Evolutionary conservation across 1,139 yeast genomes (phyloP), one percentile per base, ranked within the genome.

Genomic region (Zygoascus hellenicus): DNA sequence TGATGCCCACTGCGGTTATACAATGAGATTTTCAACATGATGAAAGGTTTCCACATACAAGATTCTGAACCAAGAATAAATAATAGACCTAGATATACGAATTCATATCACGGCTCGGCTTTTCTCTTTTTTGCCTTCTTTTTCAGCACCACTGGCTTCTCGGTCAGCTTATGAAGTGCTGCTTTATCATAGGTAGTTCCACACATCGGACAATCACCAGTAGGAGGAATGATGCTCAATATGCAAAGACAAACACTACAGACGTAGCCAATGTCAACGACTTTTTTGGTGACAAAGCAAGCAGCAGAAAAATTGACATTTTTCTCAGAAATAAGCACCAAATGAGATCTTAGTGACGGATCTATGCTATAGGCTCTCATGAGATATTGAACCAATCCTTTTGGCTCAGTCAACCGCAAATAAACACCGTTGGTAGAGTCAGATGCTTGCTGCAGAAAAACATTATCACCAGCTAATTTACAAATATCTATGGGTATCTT

Each of bases 351-450:
- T 30, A 90, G 69, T 6, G 83, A 76, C 0, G 97, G 96, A 57
- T 90, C 97, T 13, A 92, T 80, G 57, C 87, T 79, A 58, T 82
- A 79, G 2, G 94, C 89, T 22, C 68, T 59, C 51, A 66, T 50
- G 33, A 83, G 65, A 58, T 81, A 81, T 60, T 90, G 97, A 3
- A 90, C 77, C 40, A 92, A 69, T 0, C 96, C 97, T 43, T 74
- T 70, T 1, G 94, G 86, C 48, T 83, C 78, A n/a, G 76, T 76
- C 28, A 90, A 75, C 35, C 64, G 83, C 55, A 90, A 72, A 61
- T 90, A 94, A 0, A 89, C 81, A 3, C 99, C 99, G 54, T 82
- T 79, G 0, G 98, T 92, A 11, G 96, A 92, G 67, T 94, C 98
- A 0, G 95, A 78, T 0, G 98, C 97, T 63, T 94, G 98, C 61